Conservation (phyloP, 495 filamentous ascomycete genomes). For the Cenococcum geophilum region DNA sequence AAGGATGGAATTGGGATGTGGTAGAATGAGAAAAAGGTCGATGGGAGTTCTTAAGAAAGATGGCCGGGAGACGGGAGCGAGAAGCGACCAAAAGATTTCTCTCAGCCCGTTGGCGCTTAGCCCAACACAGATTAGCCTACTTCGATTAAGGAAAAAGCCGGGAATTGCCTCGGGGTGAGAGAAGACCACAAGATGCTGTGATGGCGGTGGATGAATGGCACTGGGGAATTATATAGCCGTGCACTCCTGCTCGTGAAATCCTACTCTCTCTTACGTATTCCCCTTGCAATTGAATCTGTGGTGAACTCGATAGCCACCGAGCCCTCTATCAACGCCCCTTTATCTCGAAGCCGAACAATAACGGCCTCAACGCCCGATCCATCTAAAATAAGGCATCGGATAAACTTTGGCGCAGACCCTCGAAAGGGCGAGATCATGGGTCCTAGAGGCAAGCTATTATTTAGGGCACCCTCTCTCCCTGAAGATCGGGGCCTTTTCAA, state of each 20-base stretch:
- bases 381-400: neutral
- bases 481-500: neutral
- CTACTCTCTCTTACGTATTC: neutral
- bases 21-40: neutral
- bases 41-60: constrained; percentile 3
- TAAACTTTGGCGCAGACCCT: neutral
- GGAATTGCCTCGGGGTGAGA: neutral
- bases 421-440: neutral
- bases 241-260: neutral
- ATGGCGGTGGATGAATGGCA: too few relatives aligned
- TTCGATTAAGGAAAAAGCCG: neutral
- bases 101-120: neutral
- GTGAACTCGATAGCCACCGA: neutral
- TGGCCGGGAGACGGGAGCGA: neutral
- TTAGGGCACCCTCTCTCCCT: neutral
- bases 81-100: constrained; percentile 1
- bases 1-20: neutral
- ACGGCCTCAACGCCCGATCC: neutral
- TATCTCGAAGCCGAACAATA: neutral
- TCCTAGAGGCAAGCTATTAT: neutral
- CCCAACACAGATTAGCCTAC: neutral
- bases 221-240: too few relatives aligned
- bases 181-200: too few relatives aligned
- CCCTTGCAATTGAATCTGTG: neutral
- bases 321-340: neutral